phyloP scores from a whole-genome alignment of 2,329 filamentous ascomycete genomes.

The Colletotrichum scovillei region DNA sequence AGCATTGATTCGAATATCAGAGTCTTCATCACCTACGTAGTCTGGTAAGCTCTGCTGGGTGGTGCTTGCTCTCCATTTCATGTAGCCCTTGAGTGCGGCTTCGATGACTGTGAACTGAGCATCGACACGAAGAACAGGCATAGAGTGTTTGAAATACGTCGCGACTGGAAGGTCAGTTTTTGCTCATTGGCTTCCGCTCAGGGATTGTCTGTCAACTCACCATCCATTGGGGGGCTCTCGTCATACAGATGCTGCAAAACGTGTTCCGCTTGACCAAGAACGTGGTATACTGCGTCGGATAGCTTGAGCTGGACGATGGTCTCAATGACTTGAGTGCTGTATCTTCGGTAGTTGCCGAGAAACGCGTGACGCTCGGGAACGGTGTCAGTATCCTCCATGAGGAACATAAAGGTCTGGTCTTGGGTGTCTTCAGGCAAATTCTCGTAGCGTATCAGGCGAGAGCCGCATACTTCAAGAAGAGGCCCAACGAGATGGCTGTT shows the following conservation, averaged over 20 bases:
- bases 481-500: constrained; percentile 76
- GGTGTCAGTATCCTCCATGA: constrained; percentile 95
- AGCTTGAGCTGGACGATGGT: constrained; percentile 84
- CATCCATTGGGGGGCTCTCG: constrained; percentile 73
- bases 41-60: constrained; percentile 36
- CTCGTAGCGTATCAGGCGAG: constrained; percentile 88
- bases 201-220: constrained; percentile 52
- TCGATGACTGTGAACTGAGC: constrained; percentile 92
- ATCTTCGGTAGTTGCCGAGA: constrained; percentile 92
- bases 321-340: constrained; percentile 89
- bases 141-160: constrained; percentile 75
- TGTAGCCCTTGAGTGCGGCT: constrained; percentile 87
- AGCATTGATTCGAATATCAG: background rate
- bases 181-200: background rate
- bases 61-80: constrained; percentile 72
- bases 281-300: constrained; percentile 87
- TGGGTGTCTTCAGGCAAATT: constrained; percentile 83
- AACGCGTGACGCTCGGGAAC: constrained; percentile 94
- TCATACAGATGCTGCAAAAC: constrained; percentile 82
- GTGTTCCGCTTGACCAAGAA: constrained; percentile 82
- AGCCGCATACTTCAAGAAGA: constrained; percentile 84
- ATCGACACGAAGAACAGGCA: constrained; percentile 83
- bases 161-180: constrained; percentile 50
- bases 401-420: constrained; percentile 82
- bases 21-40: constrained; percentile 15